Percentiles rank a stretch among this genome's conserved stretches.
Evolutionary conservation across 208 protist species (phyloP).

Genomic region (Trypanosoma lewisi): DNA sequence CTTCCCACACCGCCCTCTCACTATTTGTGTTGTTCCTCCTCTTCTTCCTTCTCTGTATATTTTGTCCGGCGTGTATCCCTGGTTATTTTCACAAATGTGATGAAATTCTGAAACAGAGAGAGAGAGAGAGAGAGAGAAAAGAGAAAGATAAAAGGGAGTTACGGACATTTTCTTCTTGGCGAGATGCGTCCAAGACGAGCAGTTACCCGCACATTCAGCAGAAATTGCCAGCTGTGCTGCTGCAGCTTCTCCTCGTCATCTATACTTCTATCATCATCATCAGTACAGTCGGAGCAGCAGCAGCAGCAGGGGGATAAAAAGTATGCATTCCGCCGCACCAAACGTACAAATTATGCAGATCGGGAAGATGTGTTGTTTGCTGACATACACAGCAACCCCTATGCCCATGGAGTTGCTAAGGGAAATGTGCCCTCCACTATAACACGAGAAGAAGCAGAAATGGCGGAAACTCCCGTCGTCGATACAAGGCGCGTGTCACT

Average conservation of each 20-base stretch:
- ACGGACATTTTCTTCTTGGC: no score
- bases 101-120: no score
- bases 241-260: not conserved
- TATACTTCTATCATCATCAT: not conserved
- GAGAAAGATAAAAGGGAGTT: no score
- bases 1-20: no score
- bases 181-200: not conserved
- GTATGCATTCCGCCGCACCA: conserved; percentile 7
- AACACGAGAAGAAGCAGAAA: not conserved
- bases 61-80: no score
- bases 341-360: conserved; percentile 29
- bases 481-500: not conserved
- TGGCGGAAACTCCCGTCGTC: not conserved
- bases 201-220: not conserved
- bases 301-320: not conserved
- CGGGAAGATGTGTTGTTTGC: conserved; percentile 17
- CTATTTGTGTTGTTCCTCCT: no score
- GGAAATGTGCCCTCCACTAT: no score
- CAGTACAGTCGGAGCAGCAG: not conserved
- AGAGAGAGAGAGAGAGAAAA: no score
- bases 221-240: not conserved
- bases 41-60: no score
- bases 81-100: no score
- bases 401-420: no score
- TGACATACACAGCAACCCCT: not conserved